Base-by-base conservation (phyloP, 164 flowering plant genomes). In the Akebia trifoliata region DNA sequence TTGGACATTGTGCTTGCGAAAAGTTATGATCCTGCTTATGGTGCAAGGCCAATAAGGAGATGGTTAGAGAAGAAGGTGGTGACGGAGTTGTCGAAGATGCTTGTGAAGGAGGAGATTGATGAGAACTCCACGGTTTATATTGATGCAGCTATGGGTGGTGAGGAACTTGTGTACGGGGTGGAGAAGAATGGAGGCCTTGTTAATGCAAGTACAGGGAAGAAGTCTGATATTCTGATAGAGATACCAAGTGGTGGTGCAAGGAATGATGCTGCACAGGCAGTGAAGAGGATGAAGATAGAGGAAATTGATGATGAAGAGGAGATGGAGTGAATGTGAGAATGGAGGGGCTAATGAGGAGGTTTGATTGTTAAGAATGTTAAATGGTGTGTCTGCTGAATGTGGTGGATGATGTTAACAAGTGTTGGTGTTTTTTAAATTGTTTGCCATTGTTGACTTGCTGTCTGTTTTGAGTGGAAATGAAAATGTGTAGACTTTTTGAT, bases 51-150 rank as follows among this genome's bases (percentile, higher is more conserved):
- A 0, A 87, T 87, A 8, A 78, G 92, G 66, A 80, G 95, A 39
- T 87, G 92, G 90, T 61, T 85, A 30, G 92, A 87, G 80, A 87
- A 63, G 71, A 77, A 57, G 67, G 95, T 87, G 28, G 92, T 87
- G 50, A 87, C 95, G 0, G 87, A 85, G 73, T 61, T 87, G 3
- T 85, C 95, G 0, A 85, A 60, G 46, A 87, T 85, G 95, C 80
- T 85, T 0, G 43, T 87, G 0, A 62, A 64, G 56, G 92, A 71
- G 51, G 92, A 83, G 57, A 87, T 87, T 0, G 95, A 87, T 58
- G 95, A 85, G 73, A 85, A 80, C 76, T 81, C 95, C 0, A 87
- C 95, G 0, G 95, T 87, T 0, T 85, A 73, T 50, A 80, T 85
- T 6, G 92, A 87, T 49, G 83, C 83, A 0, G 79, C 62, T 0